These are phyloP conservation scores for Diaporthe caulivora DNA, from an alignment of 2,329 filamentous ascomycete genomes.

Conservation along the genomic window DNA sequence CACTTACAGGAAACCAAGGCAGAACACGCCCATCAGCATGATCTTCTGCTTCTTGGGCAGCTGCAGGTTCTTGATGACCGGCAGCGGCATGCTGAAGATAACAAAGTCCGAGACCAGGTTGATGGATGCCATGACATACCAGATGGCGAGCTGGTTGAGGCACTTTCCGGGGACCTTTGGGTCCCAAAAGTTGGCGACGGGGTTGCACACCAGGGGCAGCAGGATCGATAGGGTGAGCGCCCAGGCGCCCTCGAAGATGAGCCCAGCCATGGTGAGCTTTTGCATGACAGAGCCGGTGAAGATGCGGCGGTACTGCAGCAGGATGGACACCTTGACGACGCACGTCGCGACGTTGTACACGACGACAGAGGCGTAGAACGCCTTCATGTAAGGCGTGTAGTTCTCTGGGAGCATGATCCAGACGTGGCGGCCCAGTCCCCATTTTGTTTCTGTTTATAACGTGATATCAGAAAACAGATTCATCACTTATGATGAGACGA, in stretches of 20 bases:
- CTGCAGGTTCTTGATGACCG: constrained; percentile 44
- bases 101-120: constrained; percentile 45
- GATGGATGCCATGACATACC: constrained; percentile 43
- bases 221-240: constrained; percentile 42
- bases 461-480: background rate
- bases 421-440: constrained; percentile 37
- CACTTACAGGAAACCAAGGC: constrained; percentile 46
- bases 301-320: constrained; percentile 52
- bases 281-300: constrained; percentile 46
- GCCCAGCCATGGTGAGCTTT: constrained; percentile 37
- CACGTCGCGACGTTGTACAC: constrained; percentile 49
- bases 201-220: constrained; percentile 43
- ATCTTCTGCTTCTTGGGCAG: constrained; percentile 44
- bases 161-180: constrained; percentile 40
- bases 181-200: constrained; percentile 45
- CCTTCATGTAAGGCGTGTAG: constrained; percentile 39
- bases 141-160: constrained; percentile 44
- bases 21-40: constrained; percentile 44
- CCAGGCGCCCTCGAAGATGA: constrained; percentile 44
- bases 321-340: constrained; percentile 51
- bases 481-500: background rate
- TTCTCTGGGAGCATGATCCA: constrained; percentile 30
- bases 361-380: constrained; percentile 48
- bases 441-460: constrained; percentile 27
- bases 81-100: constrained; percentile 46